A percentile compares a stretch with the other conserved stretches of the same genome.
These are phyloP conservation scores for Chaetomiaceae sp. DNA, from an alignment of 2,329 filamentous ascomycete species.

Conservation along the genomic window DNA sequence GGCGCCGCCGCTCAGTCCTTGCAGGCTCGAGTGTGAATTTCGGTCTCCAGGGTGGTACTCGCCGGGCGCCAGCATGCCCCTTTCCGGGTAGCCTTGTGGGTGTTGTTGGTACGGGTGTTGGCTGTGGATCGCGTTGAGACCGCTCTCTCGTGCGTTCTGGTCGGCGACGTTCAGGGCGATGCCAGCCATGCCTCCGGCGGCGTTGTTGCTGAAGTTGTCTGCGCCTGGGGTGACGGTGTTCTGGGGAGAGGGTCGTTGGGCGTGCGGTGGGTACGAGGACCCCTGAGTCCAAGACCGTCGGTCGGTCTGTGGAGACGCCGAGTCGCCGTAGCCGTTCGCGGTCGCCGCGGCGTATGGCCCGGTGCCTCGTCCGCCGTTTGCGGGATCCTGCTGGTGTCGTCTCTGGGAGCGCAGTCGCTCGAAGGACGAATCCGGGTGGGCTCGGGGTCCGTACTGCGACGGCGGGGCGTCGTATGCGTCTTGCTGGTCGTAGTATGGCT, in stretches of 20 bases:
- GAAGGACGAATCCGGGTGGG: constrained; percentile 38
- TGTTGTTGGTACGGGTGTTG: constrained; percentile 29
- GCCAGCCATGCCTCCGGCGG: constrained; percentile 63
- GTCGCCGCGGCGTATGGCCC: constrained; percentile 24
- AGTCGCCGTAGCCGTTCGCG: constrained; percentile 22
- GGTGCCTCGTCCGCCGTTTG: constrained; percentile 9
- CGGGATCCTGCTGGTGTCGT: constrained; percentile 30
- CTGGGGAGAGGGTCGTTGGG: constrained; percentile 27
- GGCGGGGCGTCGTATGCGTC: constrained; percentile 22
- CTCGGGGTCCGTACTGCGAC: constrained; percentile 20
- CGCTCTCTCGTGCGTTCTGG: constrained; percentile 60
- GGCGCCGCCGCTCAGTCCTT: constrained; percentile 35
- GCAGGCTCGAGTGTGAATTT: constrained; percentile 42
- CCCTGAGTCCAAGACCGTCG: constrained; percentile 25
- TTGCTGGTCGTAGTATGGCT: constrained; percentile 20
- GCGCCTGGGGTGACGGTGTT: constrained; percentile 55
- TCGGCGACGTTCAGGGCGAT: constrained; percentile 64
- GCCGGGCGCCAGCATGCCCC: constrained; percentile 6
- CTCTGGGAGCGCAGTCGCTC: constrained; percentile 34
- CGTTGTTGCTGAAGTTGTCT: constrained; percentile 61
- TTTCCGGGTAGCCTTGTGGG: constrained; percentile 17
- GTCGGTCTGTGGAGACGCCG: constrained; percentile 28
- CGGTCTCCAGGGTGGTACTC: constrained; percentile 30
- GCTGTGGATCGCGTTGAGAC: constrained; percentile 54
- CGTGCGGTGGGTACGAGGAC: constrained; percentile 25